Evolutionary conservation across 2,329 filamentous ascomycete species (phyloP).

Genomic region (Leptographium radiaticola): DNA sequence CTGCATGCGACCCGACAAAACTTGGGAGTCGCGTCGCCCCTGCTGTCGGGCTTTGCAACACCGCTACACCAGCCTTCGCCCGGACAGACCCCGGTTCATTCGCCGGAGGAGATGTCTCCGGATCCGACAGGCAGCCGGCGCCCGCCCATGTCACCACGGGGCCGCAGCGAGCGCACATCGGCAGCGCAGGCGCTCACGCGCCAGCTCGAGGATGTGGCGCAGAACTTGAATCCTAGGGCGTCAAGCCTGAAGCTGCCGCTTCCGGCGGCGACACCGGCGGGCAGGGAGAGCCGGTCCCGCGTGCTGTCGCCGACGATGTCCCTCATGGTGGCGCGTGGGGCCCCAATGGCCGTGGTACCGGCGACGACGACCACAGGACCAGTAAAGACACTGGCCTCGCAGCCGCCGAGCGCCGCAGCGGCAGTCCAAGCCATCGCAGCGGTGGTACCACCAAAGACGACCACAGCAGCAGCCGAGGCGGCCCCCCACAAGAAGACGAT

Average conservation of each 20-base stretch:
- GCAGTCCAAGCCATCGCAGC: not conserved
- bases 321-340: not conserved
- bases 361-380: too few species aligned
- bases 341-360: not conserved
- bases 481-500: slow-evolving; percentile 62
- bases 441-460: not conserved
- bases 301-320: too few species aligned
- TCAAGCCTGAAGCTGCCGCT: not conserved
- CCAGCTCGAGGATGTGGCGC: slow-evolving; percentile 43
- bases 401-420: not conserved
- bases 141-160: slow-evolving; percentile 31
- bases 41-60: slow-evolving; percentile 51
- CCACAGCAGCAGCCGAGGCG: not conserved
- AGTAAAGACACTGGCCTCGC: not conserved
- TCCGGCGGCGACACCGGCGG: not conserved
- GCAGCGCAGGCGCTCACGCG: slow-evolving; percentile 37
- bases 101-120: slow-evolving; percentile 42
- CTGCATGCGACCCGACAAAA: slow-evolving; percentile 60
- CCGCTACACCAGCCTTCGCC: slow-evolving; percentile 70
- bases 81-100: slow-evolving; percentile 51
- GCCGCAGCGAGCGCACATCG: slow-evolving; percentile 15
- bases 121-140: slow-evolving; percentile 26
- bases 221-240: slow-evolving; percentile 19
- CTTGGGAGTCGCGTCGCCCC: slow-evolving; percentile 48
- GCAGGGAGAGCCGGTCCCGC: too few species aligned